phyloP scores from a whole-genome alignment of 345 rosid genomes.

The Acer yangbiense region DNA sequence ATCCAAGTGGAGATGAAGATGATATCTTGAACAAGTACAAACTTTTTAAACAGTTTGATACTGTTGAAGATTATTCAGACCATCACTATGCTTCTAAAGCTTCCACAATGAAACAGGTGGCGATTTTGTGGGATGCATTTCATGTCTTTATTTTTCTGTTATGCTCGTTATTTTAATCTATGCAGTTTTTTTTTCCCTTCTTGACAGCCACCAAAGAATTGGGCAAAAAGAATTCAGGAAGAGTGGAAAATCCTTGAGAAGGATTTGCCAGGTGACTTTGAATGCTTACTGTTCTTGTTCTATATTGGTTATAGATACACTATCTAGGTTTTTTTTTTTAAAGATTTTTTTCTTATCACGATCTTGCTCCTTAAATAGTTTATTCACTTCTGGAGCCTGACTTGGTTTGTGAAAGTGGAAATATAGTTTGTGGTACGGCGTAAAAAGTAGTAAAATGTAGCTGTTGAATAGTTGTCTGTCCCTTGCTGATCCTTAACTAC shows the following conservation, averaged over 20 bases:
- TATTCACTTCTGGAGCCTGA: background rate
- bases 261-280: constrained; percentile 77
- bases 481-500: background rate
- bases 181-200: constrained; percentile 14
- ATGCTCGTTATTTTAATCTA: background rate
- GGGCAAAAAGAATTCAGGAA: constrained; percentile 79
- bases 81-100: constrained; percentile 54
- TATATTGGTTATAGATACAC: background rate
- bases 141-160: constrained; percentile 4
- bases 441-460: background rate
- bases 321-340: background rate
- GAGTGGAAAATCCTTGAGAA: constrained; percentile 89
- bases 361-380: background rate
- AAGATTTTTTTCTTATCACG: background rate
- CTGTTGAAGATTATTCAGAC: constrained; percentile 69
- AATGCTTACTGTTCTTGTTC: background rate
- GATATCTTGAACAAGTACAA: constrained; percentile 56
- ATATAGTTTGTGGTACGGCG: background rate
- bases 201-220: constrained; percentile 57
- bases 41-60: constrained; percentile 75
- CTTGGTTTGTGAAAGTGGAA: constrained; percentile 4
- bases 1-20: constrained; percentile 32
- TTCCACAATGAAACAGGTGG: constrained; percentile 56
- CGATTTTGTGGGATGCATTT: constrained; percentile 17
- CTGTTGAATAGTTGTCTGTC: background rate